A percentile compares a stretch with the other conserved stretches of the same genome.
phyloP scores from a whole-genome alignment of 768 basidiomycete species.

The Coprinopsis strossmayeri region DNA sequence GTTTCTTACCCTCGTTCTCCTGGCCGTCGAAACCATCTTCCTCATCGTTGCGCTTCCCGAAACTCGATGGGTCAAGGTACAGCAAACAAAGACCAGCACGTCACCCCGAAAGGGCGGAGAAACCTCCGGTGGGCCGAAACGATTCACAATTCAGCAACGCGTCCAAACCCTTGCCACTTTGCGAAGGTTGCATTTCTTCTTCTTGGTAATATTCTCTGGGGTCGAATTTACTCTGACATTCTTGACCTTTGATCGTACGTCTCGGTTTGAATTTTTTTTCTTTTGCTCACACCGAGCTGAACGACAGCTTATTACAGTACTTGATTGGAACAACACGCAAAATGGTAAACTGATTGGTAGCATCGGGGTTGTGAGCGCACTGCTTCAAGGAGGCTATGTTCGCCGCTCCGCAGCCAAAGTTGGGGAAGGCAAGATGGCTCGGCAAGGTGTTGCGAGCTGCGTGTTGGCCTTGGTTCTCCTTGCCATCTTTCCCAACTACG shows the following conservation, averaged over 20 bases:
- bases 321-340: conserved; percentile 85
- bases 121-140: no score
- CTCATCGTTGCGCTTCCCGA: conserved; percentile 76
- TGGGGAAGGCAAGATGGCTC: conserved; percentile 80
- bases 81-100: conserved; percentile 14
- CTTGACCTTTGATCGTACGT: conserved; percentile 82
- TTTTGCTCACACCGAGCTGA: not conserved
- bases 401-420: conserved; percentile 69
- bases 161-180: conserved; percentile 51
- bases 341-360: conserved; percentile 81
- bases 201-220: conserved; percentile 88
- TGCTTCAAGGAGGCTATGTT: conserved; percentile 93
- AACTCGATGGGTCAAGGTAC: conserved; percentile 42
- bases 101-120: no score
- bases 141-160: conserved; percentile 39
- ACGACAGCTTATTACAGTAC: conserved; percentile 37
- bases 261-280: conserved; percentile 1
- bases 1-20: conserved; percentile 67
- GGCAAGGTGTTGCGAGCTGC: conserved; percentile 72
- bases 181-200: conserved; percentile 72
- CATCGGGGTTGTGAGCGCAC: conserved; percentile 86
- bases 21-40: conserved; percentile 76
- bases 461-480: conserved; percentile 65
- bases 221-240: conserved; percentile 97
- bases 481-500: conserved; percentile 58